phyloP scores from a whole-genome alignment of 345 rosid genomes.

The Abelmoschus esculentus region DNA sequence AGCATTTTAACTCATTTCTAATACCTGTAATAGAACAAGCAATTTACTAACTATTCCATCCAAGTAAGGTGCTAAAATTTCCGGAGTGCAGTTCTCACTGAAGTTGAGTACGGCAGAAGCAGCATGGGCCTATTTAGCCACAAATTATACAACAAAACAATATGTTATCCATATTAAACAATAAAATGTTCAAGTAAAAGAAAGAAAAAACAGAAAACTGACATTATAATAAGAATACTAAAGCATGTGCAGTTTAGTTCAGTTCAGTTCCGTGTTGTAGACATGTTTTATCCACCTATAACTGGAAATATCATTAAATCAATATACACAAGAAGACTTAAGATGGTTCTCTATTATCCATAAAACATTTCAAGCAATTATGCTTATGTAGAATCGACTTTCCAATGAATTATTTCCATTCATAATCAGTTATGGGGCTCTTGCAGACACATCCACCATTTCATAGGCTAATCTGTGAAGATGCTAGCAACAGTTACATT shows the following conservation, averaged over 20 bases:
- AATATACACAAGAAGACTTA: too few species aligned
- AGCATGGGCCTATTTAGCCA: slow-evolving; percentile 85
- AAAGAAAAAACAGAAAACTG: too few species aligned
- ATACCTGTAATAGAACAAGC: slow-evolving; percentile 90
- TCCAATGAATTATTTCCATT: background rate
- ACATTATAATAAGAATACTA: too few species aligned
- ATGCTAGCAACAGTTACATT: too few species aligned
- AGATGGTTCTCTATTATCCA: too few species aligned
- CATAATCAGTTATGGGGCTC: background rate
- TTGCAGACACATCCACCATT: background rate
- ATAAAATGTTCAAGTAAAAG: background rate
- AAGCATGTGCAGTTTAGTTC: too few species aligned
- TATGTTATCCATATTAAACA: background rate
- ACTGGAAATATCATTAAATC: too few species aligned
- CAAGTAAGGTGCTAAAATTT: slow-evolving; percentile 75
- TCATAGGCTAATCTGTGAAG: too few species aligned
- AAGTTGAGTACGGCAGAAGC: slow-evolving; percentile 98
- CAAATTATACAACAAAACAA: slow-evolving; percentile 1
- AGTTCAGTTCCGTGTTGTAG: too few species aligned
- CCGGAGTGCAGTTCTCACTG: slow-evolving; percentile 98
- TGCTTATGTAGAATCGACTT: background rate
- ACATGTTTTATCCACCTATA: too few species aligned
- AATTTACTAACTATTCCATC: slow-evolving; percentile 94
- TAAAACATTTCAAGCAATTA: too few species aligned
- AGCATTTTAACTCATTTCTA: slow-evolving; percentile 23